These are phyloP conservation scores for Saussurea involucrata DNA, from an alignment of 129 eudicot species.

Conservation along the genomic window DNA sequence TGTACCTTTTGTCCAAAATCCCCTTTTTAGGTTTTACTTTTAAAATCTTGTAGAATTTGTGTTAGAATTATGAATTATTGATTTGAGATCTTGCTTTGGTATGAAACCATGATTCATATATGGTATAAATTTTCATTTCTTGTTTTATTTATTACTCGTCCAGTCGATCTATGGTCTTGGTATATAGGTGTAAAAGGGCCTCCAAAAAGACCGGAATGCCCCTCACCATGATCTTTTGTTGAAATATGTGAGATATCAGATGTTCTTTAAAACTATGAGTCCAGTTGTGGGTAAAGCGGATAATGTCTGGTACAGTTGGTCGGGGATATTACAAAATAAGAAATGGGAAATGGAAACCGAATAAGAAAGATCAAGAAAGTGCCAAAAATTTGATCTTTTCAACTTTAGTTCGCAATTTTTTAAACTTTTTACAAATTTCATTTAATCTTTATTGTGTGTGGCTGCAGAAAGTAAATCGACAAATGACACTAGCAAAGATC, in stretches of 20 bases:
- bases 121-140: neutral
- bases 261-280: no score
- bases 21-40: neutral
- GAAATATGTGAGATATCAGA: no score
- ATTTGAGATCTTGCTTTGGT: neutral
- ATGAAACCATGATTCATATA: neutral
- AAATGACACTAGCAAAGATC: constrained; percentile 58
- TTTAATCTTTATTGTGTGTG: constrained; percentile 7
- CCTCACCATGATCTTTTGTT: no score
- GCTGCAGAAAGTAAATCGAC: constrained; percentile 56
- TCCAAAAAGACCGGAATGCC: no score
- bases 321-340: neutral
- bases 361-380: neutral
- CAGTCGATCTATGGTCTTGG: no score
- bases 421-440: neutral
- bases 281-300: no score
- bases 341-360: neutral
- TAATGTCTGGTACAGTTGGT: no score
- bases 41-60: neutral
- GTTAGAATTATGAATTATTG: neutral
- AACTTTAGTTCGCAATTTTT: neutral
- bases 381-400: neutral
- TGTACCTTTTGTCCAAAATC: neutral
- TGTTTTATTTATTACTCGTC: no score
- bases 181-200: no score